Conservation (phyloP, 257 asterid genomes). For the Penstemon davidsonii region DNA sequence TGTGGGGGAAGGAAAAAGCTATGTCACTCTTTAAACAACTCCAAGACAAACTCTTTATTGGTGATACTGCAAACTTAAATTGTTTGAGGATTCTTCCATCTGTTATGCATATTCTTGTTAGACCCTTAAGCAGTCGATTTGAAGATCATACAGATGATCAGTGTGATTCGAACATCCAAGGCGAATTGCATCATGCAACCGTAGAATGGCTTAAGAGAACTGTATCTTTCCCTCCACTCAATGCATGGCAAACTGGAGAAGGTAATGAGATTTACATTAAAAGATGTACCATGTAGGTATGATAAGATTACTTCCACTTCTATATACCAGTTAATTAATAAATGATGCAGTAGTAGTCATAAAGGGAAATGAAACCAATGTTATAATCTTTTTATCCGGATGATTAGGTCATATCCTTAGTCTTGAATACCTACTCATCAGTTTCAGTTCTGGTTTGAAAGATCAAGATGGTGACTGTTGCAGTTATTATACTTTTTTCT, state of each 20-base stretch:
- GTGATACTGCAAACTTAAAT: constrained; percentile 60
- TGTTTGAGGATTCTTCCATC: constrained; percentile 81
- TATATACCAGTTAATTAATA: neutral
- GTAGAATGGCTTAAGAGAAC: constrained; percentile 75
- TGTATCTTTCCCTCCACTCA: constrained; percentile 67
- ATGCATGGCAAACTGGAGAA: constrained; percentile 79
- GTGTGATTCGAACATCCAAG: constrained; percentile 40
- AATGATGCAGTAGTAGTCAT: constrained; percentile 5
- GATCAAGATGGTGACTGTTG: constrained; percentile 19
- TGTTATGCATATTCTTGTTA: constrained; percentile 60
- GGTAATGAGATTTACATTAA: constrained; percentile 44
- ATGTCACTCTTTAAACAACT: constrained; percentile 51
- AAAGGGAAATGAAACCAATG: constrained; percentile 15
- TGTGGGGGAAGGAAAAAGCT: constrained; percentile 79
- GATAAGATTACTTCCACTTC: constrained; percentile 3
- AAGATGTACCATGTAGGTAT: constrained; percentile 10
- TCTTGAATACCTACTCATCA: constrained; percentile 16
- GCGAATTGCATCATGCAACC: constrained; percentile 53
- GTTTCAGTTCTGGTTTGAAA: neutral
- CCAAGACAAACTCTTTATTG: constrained; percentile 63
- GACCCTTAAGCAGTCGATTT: constrained; percentile 53
- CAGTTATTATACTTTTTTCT: constrained; percentile 18
- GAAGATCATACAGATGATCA: constrained; percentile 37
- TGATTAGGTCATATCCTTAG: constrained; percentile 18
- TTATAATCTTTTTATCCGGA: constrained; percentile 23